phyloP scores from a whole-genome alignment of 139 green algal species.

The Trebouxia sp. region DNA sequence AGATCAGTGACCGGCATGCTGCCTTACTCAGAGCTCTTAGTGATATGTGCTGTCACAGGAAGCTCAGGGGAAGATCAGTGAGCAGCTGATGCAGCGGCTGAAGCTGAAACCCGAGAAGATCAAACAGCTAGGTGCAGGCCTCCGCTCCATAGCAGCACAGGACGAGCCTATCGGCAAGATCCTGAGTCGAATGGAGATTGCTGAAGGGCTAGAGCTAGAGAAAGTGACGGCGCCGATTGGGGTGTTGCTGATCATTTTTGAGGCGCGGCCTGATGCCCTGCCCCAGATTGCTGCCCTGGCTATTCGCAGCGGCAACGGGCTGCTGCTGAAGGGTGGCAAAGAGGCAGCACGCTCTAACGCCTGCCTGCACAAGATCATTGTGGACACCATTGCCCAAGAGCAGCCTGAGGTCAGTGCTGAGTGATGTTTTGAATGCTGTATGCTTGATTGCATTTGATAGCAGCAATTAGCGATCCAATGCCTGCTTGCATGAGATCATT shows the following conservation, averaged over 20 bases:
- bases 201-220: constrained; percentile 91
- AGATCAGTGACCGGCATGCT: background rate
- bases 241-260: constrained; percentile 99
- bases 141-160: constrained; percentile 84
- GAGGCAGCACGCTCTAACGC: constrained; percentile 87
- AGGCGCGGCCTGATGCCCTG: constrained; percentile 94
- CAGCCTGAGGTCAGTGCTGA: constrained; percentile 49
- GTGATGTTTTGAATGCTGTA: too few species aligned
- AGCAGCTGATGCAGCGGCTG: constrained; percentile 88
- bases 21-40: background rate
- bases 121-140: constrained; percentile 77
- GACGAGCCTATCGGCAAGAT: constrained; percentile 81
- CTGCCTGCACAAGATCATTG: constrained; percentile 82
- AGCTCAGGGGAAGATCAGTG: constrained; percentile 63
- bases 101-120: constrained; percentile 94
- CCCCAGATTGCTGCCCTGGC: constrained; percentile 90
- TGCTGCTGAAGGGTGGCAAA: constrained; percentile 97
- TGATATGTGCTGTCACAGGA: background rate
- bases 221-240: constrained; percentile 93
- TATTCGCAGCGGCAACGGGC: constrained; percentile 75
- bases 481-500: constrained; percentile 83
- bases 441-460: too few species aligned
- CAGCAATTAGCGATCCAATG: constrained; percentile 85
- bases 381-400: constrained; percentile 49
- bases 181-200: constrained; percentile 77